Conservation (phyloP, 345 rosid genomes). For the Ceriops tagal region DNA sequence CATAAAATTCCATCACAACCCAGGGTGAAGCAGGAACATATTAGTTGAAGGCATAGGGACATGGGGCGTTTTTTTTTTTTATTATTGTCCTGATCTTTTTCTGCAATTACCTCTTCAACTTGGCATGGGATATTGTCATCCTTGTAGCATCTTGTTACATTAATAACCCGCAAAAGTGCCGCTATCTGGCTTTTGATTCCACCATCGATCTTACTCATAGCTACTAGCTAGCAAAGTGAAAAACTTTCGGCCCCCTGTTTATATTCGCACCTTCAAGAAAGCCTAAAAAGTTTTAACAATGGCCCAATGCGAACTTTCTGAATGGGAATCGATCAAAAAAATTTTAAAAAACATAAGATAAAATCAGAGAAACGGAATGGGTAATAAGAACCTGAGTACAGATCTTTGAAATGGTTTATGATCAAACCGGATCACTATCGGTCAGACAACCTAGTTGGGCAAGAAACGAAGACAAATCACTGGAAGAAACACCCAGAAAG, state of each 20-base stretch:
- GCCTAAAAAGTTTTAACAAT: background rate
- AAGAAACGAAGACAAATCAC: no score
- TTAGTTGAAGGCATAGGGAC: background rate
- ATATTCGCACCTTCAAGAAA: background rate
- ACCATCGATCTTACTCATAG: constrained; percentile 39
- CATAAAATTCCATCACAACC: background rate
- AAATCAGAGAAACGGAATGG: background rate
- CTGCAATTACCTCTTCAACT: constrained; percentile 24
- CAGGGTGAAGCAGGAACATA: background rate
- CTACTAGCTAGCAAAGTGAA: constrained; percentile 20
- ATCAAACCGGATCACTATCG: background rate
- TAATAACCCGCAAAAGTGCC: constrained; percentile 45
- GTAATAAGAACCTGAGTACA: background rate
- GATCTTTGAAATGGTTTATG: background rate
- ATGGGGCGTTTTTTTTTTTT: background rate
- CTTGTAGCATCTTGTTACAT: constrained; percentile 33
- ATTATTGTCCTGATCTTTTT: no score
- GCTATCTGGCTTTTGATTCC: constrained; percentile 38
- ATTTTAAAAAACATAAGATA: background rate
- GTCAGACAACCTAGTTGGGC: no score
- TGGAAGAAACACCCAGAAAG: background rate
- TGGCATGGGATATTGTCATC: constrained; percentile 25
- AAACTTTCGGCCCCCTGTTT: background rate
- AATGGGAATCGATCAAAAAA: background rate
- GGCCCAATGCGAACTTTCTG: background rate